Conservation (phyloP, 257 asterid genomes). For the Anisodus acutangulus region DNA sequence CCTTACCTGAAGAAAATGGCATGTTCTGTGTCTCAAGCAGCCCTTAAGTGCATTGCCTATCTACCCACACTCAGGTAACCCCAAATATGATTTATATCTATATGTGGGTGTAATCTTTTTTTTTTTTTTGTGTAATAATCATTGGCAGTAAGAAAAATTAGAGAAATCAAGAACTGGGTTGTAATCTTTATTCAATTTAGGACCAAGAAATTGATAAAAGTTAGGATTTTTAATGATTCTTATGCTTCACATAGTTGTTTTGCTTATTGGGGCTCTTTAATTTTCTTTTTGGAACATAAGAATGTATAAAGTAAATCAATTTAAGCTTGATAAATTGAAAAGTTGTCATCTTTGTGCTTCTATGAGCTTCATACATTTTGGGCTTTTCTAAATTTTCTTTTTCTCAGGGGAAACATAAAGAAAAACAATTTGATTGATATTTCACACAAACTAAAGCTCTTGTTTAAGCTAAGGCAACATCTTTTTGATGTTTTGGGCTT, state of each 20-base stretch:
- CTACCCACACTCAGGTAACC: constrained; percentile 49
- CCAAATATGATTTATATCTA: background rate
- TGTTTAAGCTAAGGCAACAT: background rate
- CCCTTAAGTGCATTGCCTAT: constrained; percentile 34
- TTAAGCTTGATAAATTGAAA: background rate
- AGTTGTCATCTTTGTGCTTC: background rate
- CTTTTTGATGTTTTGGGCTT: background rate
- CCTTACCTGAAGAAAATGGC: constrained; percentile 43
- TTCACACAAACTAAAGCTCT: background rate
- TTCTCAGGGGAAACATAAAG: background rate
- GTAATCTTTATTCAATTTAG: background rate
- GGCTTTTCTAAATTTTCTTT: background rate
- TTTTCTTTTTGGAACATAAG: background rate
- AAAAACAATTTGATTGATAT: background rate
- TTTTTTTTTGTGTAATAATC: background rate
- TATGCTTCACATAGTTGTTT: background rate
- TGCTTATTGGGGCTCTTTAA: background rate
- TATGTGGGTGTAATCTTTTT: background rate
- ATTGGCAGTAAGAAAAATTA: background rate
- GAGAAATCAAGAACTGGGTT: constrained; percentile 17
- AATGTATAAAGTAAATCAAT: background rate
- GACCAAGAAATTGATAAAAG: background rate
- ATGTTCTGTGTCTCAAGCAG: constrained; percentile 56
- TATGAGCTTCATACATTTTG: background rate
- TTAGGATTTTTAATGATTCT: background rate